Conservation (phyloP, 176 grass and related monocot species). For the Bromus sterilis region DNA sequence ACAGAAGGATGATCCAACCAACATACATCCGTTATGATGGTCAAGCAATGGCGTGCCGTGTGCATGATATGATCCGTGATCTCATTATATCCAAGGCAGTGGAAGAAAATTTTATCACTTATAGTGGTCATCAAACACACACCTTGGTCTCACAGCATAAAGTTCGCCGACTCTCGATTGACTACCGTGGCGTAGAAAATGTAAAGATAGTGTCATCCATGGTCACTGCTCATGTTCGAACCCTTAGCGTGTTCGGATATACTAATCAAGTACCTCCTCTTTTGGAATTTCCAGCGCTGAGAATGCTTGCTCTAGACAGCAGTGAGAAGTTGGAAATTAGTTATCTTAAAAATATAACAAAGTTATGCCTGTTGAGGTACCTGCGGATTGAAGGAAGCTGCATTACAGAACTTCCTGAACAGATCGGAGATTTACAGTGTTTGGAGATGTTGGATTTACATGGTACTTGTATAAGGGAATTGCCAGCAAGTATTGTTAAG, state of each 20-base stretch:
- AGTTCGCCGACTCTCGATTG: constrained; percentile 4
- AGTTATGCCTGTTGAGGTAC: constrained; percentile 1
- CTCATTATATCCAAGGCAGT: constrained; percentile 7
- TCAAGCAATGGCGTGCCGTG: neutral
- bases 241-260: neutral
- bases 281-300: neutral
- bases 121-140: neutral
- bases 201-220: neutral
- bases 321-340: neutral
- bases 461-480: neutral
- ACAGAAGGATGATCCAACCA: constrained; percentile 23
- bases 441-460: constrained; percentile 8
- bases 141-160: neutral
- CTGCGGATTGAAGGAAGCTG: neutral
- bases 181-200: neutral
- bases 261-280: neutral
- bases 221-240: constrained; percentile 8
- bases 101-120: constrained; percentile 20
- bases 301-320: constrained; percentile 9
- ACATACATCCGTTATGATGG: neutral
- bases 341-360: neutral
- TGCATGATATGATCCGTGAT: constrained; percentile 26
- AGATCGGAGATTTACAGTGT: constrained; percentile 12
- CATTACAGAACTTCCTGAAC: constrained; percentile 3
- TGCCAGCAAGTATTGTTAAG: neutral